Conservation (phyloP, 257 asterid genomes). For the Eustoma russellianum region DNA sequence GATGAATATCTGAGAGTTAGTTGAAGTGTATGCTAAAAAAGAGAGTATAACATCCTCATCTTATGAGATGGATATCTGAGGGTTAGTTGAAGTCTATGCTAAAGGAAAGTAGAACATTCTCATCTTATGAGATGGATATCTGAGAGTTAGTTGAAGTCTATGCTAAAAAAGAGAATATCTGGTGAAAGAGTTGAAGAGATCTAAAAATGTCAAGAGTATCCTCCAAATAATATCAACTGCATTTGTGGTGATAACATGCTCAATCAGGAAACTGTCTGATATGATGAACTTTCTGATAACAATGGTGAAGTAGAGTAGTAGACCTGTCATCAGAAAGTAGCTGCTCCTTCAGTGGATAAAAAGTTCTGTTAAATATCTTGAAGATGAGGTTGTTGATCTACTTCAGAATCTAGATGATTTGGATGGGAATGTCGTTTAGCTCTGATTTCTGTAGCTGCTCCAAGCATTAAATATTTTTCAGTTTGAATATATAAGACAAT, state of each 20-base stretch:
- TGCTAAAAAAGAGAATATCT: slow-evolving; percentile 24
- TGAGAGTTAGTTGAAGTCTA: slow-evolving; percentile 36
- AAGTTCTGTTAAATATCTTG: slow-evolving; percentile 60
- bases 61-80: slow-evolving; percentile 50
- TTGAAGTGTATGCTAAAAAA: slow-evolving; percentile 41
- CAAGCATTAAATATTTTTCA: too few relatives aligned
- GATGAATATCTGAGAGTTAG: slow-evolving; percentile 46
- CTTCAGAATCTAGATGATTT: slow-evolving; percentile 55
- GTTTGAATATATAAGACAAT: too few relatives aligned
- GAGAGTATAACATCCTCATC: slow-evolving; percentile 55
- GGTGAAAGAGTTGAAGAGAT: slow-evolving; percentile 11
- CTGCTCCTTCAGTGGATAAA: slow-evolving; percentile 28
- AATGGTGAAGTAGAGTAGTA: slow-evolving; percentile 25
- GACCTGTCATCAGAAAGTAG: slow-evolving; percentile 13
- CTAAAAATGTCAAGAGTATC: slow-evolving; percentile 21
- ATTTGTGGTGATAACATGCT: slow-evolving; percentile 18
- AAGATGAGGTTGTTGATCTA: slow-evolving; percentile 56
- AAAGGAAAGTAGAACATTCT: slow-evolving; percentile 50
- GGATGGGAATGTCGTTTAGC: slow-evolving; percentile 39
- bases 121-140: slow-evolving; percentile 56
- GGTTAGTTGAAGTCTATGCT: slow-evolving; percentile 42
- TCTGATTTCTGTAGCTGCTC: neutral
- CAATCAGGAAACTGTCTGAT: slow-evolving; percentile 23
- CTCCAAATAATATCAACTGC: slow-evolving; percentile 12
- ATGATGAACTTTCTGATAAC: slow-evolving; percentile 28